These are phyloP conservation scores for Canavalia gladiata DNA, from an alignment of 306 rosid species.

Conservation along the genomic window DNA sequence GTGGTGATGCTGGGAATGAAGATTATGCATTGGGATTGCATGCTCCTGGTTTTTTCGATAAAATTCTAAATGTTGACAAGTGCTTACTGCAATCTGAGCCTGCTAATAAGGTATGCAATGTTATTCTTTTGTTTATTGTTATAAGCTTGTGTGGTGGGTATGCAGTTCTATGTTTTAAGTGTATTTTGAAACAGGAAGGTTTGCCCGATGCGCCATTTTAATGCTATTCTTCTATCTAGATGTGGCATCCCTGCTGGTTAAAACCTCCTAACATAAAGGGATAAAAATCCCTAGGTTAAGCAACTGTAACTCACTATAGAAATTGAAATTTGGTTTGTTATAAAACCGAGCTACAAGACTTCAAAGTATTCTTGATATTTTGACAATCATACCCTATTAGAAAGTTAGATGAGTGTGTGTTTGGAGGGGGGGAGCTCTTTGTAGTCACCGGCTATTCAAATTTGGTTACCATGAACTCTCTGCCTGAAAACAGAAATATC, in stretches of 20 bases:
- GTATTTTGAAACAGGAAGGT: background rate
- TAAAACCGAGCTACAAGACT: background rate
- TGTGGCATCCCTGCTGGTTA: background rate
- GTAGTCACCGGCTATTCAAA: background rate
- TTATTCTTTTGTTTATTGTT: background rate
- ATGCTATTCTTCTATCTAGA: conserved; percentile 11
- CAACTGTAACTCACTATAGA: background rate
- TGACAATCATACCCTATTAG: background rate
- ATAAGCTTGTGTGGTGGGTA: background rate
- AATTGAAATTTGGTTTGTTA: background rate
- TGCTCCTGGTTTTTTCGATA: conserved; percentile 87
- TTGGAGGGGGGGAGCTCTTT: background rate
- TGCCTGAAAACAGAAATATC: background rate
- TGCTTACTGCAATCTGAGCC: conserved; percentile 86
- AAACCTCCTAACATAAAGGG: background rate
- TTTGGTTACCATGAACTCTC: background rate
- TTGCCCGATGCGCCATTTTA: background rate
- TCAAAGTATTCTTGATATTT: background rate
- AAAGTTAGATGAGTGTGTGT: background rate
- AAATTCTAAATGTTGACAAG: conserved; percentile 74
- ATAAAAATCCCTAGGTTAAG: background rate
- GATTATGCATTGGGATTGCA: conserved; percentile 83
- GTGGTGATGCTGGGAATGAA: conserved; percentile 52
- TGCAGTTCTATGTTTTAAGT: background rate
- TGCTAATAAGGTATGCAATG: conserved; percentile 71